Evolutionary conservation across 805 yeast genomes (phyloP), one percentile per base, ranked within the genome.

Genomic region (Wickerhamomyces chaumierensis): DNA sequence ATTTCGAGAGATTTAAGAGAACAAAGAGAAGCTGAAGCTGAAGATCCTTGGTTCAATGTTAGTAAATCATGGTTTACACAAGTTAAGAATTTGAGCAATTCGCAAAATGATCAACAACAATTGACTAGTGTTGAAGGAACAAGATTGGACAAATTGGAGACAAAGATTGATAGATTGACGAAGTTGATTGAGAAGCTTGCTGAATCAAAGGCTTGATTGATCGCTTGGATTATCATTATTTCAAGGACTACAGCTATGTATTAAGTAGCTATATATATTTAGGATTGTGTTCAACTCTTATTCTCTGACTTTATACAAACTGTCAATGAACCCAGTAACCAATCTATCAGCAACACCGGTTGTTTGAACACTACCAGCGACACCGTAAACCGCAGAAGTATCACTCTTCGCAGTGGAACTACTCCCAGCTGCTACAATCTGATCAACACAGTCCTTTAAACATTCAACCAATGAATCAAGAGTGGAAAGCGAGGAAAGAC

Each of bases 381-480:
- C 94, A 48, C 98, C 98, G 53, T 90, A 90, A 34, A 90, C 55
- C 3, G 92, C 95, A 14, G 95, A 92, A 1, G 95, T 85, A 41
- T 82, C 85, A 17, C 75, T 71, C 35, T 51, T 41, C 33, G 46
- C 34, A 27, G 48, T 36, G 3, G 49, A 39, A 18, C 40, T 36
- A 52, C 38, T 49, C 57, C 51, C 53, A 34, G 44, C 31, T 18
- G n/a, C 27, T 5, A 34, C 9, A 35, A 41, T 40, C 19, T 40
- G 41, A 11, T 48, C 40, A 4, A 62, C 57, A 31, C 53, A 48
- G 8, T 45, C 48, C 28, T 60, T 57, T 41, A 74, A 54, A 27
- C 66, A 71, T 11, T 54, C 51, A 1, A 78, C 72, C 47, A 90
- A 66, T 17, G 73, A 75, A 39, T 75, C 81, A 23, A 80, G 70